Evolutionary conservation across 148 eudicot species (phyloP).

Genomic region (Camellia granthamiana): DNA sequence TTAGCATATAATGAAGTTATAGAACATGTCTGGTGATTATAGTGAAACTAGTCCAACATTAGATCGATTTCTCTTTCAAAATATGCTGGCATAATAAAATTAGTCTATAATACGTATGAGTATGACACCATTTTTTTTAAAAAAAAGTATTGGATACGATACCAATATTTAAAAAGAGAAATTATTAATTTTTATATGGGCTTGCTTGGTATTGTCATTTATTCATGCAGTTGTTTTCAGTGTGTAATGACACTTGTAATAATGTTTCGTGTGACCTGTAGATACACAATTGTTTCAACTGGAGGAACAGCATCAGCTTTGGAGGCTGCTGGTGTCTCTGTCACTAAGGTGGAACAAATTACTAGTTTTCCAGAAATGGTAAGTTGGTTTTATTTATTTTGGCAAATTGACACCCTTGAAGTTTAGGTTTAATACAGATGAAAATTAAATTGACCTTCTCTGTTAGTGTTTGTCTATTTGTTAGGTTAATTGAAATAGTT

Average conservation of each 20-base stretch:
- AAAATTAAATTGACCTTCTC: no score
- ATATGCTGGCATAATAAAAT: not conserved
- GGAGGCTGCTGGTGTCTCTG: constrained; percentile 71
- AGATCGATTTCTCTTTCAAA: not conserved
- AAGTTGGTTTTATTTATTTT: constrained; percentile 12
- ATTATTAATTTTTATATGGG: not conserved
- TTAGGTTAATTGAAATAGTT: no score
- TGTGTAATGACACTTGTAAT: not conserved
- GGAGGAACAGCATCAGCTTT: constrained; percentile 95
- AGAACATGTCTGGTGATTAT: not conserved
- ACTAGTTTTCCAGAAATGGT: constrained; percentile 98
- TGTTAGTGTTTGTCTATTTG: no score
- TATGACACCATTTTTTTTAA: no score
- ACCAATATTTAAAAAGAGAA: not conserved
- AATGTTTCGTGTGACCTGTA: constrained; percentile 19
- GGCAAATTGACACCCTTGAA: no score
- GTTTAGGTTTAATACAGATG: no score
- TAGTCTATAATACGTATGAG: not conserved
- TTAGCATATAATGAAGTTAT: not conserved
- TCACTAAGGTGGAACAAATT: constrained; percentile 86
- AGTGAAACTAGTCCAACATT: not conserved
- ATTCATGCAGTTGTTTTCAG: not conserved
- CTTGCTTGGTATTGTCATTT: not conserved
- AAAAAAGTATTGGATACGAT: no score
- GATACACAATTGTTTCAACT: constrained; percentile 85